These are phyloP conservation scores for Umbilicus rupestris DNA, from an alignment of 164 flowering plant species.

Conservation along the genomic window DNA sequence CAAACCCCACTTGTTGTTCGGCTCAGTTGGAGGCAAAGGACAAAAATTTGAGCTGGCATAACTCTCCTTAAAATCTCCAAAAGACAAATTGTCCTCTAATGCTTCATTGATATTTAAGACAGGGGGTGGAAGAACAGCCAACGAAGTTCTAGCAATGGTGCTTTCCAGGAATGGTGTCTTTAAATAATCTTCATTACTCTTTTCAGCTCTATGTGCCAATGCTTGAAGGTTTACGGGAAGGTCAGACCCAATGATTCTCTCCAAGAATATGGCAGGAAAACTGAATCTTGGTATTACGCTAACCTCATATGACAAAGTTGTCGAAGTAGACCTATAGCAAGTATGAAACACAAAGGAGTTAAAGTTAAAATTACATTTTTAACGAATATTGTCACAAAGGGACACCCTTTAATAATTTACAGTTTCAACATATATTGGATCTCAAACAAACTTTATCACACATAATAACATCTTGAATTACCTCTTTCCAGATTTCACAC, in stretches of 20 bases:
- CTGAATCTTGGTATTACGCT: constrained; percentile 85
- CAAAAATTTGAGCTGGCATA: constrained; percentile 27
- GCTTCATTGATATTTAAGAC: constrained; percentile 19
- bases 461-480: constrained; percentile 12
- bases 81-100: constrained; percentile 18
- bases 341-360: constrained; percentile 3
- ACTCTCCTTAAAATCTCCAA: constrained; percentile 27
- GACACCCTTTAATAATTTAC: background rate
- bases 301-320: constrained; percentile 72
- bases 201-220: constrained; percentile 69
- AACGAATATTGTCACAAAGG: background rate
- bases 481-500: constrained; percentile 61
- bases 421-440: background rate
- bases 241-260: constrained; percentile 86
- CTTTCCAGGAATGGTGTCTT: constrained; percentile 16
- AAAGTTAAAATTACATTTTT: background rate
- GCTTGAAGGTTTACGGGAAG: constrained; percentile 92
- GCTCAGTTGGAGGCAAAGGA: constrained; percentile 29
- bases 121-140: constrained; percentile 15
- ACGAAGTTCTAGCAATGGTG: constrained; percentile 16
- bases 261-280: constrained; percentile 91
- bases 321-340: constrained; percentile 37
- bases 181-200: constrained; percentile 26
- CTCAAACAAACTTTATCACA: background rate
- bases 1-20: constrained; percentile 63